These are phyloP conservation scores for Gracilaria vermiculophylla DNA, from an alignment of 23 red algal species.

Conservation along the genomic window DNA sequence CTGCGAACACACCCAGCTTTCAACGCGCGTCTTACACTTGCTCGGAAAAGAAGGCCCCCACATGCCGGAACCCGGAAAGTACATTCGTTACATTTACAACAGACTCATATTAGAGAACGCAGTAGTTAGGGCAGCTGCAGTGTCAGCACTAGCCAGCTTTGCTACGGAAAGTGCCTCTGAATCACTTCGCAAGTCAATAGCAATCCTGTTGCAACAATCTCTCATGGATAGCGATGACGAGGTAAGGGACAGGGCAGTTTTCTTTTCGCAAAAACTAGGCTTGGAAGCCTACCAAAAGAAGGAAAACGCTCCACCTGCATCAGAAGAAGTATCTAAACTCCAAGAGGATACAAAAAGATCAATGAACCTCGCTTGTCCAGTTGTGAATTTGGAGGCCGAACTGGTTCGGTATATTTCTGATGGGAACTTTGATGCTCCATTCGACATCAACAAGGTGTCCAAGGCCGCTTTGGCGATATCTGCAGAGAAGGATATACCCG, in stretches of 20 bases:
- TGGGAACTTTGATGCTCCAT: constrained; percentile 40
- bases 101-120: constrained; percentile 96
- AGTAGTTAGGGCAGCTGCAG: constrained; percentile 95
- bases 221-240: constrained; percentile 97
- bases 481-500: neutral
- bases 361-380: constrained; percentile 64
- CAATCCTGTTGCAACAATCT: constrained; percentile 86
- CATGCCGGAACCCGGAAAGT: constrained; percentile 87
- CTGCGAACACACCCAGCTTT: constrained; percentile 91
- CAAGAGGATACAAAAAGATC: constrained; percentile 37
- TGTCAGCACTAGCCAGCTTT: constrained; percentile 90
- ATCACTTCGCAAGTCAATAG: constrained; percentile 71
- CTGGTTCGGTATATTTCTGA: constrained; percentile 55
- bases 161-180: constrained; percentile 62
- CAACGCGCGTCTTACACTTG: constrained; percentile 88
- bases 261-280: constrained; percentile 65
- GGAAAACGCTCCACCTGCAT: neutral
- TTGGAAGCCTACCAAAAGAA: constrained; percentile 64
- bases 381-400: constrained; percentile 78
- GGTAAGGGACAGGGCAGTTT: constrained; percentile 94
- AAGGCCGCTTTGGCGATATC: constrained; percentile 54
- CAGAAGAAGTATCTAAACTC: constrained; percentile 8
- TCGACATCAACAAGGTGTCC: constrained; percentile 54
- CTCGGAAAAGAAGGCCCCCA: constrained; percentile 87
- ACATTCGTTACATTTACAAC: constrained; percentile 98